Evolutionary conservation across 257 asterid genomes (phyloP).

Genomic region (Ophiorrhiza pumila): DNA sequence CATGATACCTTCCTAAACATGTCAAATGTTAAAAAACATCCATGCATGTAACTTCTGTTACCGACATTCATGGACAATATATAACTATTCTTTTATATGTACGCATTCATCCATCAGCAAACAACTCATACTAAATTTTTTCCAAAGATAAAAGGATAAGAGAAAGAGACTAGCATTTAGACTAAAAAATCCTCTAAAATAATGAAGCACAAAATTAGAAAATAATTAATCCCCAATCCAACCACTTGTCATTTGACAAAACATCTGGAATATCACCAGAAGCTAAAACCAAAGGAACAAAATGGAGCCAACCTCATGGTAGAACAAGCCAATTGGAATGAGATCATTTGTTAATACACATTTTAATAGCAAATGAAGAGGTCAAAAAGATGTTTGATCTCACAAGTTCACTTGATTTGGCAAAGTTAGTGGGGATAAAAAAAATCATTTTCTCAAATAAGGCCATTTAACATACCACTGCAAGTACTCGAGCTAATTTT

Average conservation of each 20-base stretch:
- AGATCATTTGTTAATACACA: neutral
- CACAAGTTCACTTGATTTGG: neutral
- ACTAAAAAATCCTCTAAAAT: neutral
- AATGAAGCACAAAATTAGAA: neutral
- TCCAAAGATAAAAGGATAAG: neutral
- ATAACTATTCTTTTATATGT: neutral
- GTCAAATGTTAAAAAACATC: neutral
- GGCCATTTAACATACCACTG: neutral
- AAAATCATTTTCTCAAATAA: neutral
- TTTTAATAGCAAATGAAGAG: neutral
- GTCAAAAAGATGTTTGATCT: neutral
- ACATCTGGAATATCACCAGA: neutral
- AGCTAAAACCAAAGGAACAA: neutral
- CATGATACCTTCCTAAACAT: neutral
- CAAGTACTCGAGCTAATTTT: neutral
- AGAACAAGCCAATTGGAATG: neutral
- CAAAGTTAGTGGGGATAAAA: neutral
- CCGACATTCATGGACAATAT: neutral
- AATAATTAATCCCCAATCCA: neutral
- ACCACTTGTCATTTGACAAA: neutral
- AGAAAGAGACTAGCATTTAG: neutral
- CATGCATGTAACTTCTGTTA: neutral
- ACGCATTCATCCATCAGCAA: neutral
- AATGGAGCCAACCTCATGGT: neutral
- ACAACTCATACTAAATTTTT: neutral